These are phyloP conservation scores for Petrea volubilis DNA, from an alignment of 257 asterid species.

Conservation along the genomic window DNA sequence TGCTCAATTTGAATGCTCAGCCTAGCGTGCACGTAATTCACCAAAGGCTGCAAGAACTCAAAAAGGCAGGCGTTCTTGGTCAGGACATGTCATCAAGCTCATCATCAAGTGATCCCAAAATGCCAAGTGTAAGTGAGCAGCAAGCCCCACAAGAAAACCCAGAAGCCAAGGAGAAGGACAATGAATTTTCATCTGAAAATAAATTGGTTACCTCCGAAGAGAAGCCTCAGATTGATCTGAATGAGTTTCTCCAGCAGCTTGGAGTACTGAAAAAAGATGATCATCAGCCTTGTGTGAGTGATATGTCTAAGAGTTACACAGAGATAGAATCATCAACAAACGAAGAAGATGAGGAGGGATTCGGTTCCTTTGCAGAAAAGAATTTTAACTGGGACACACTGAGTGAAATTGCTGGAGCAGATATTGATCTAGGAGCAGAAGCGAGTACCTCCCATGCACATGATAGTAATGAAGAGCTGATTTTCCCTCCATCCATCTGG, in stretches of 20 bases:
- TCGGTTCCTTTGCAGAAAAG: slow-evolving; percentile 41
- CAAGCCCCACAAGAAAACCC: slow-evolving; percentile 16
- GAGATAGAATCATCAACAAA: slow-evolving; percentile 44
- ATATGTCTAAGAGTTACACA: slow-evolving; percentile 28
- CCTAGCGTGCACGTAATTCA: slow-evolving; percentile 91
- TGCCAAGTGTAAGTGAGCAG: slow-evolving; percentile 29
- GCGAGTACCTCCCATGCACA: slow-evolving; percentile 37
- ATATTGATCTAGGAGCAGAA: slow-evolving; percentile 46
- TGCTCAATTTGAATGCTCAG: slow-evolving; percentile 81
- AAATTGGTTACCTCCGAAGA: slow-evolving; percentile 36
- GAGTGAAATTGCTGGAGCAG: slow-evolving; percentile 62
- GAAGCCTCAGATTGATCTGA: slow-evolving; percentile 93
- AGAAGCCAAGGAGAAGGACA: slow-evolving; percentile 35
- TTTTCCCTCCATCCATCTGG: slow-evolving; percentile 62
- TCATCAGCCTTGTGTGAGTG: slow-evolving; percentile 35
- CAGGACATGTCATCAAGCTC: slow-evolving; percentile 54
- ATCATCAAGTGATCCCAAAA: slow-evolving; percentile 45
- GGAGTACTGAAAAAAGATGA: slow-evolving; percentile 71
- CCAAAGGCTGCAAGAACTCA: slow-evolving; percentile 85
- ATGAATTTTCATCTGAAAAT: slow-evolving; percentile 30
- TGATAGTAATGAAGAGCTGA: slow-evolving; percentile 55
- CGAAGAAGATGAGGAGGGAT: slow-evolving; percentile 36
- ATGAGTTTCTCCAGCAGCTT: slow-evolving; percentile 84
- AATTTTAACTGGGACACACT: slow-evolving; percentile 73
- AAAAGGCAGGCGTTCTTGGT: slow-evolving; percentile 53